Base-by-base conservation (phyloP, 257 asterid species). In the Solanum virginianum region DNA sequence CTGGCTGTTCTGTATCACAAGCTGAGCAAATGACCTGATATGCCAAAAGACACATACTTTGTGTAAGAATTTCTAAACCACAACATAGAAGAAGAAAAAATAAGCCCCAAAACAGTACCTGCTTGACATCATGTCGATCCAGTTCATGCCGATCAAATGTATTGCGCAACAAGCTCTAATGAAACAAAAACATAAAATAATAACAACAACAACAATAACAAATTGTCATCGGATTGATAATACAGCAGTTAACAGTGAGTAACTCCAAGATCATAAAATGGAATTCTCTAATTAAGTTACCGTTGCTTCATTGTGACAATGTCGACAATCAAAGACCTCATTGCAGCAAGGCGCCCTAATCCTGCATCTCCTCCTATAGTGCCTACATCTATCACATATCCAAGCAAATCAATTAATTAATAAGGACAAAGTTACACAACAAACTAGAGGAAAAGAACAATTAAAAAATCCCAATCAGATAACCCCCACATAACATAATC, bases 1-100 rank as follows among this genome's bases (percentile, higher is more conserved):
- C 98, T 10, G 98, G 97, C 85, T 97, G 99, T 88, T 97, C 98
- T 13, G 98, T 92, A 90, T 97, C 99, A 74, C 98, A 97, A 89
- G 95, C 99, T 81, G 96, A 88, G 86, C 99, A 97, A 32, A 97
- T 97, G 83, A 96, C 98, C 99, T 96, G 93, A 90, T 90, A 87
- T 9, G 59, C 51, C 32, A 74, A 82, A 43, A 65, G 14, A 77
- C 70, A 20, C 22, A 39, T n/a, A 65, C 32, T 54, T 32, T 24
- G 20, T 75, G 63, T 45, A 17, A 29, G 29, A 43, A 72, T 22
- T 57, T 60, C 26, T 51, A 20, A 84, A 85, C 22, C 43, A 71
- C 49, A 77, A 83, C 29, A 72, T 22, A n/a, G 4, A 65, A 22
- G 85, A 18, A 11, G 57, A 72, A 36, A 32, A 36, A 36, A 66